Conservation (phyloP, 495 filamentous ascomycete species). For the Tuber umbilicatum region DNA sequence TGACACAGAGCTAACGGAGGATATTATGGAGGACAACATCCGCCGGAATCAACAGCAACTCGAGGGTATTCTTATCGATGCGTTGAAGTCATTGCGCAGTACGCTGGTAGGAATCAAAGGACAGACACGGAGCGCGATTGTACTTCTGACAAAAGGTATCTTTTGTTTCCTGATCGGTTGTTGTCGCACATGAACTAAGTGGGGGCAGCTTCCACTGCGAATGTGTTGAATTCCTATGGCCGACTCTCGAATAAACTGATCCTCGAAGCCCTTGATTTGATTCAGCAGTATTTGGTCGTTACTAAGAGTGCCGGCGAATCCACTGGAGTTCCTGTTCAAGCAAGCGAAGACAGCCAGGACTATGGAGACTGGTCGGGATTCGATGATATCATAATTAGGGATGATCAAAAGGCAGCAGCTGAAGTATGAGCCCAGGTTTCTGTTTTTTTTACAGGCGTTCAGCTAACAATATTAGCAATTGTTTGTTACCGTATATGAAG, state of each 20-base stretch:
- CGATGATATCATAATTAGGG: conserved; percentile 47
- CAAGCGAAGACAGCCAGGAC: conserved; percentile 63
- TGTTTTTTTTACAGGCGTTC: neutral
- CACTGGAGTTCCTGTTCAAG: conserved; percentile 10
- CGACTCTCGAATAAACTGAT: conserved; percentile 43
- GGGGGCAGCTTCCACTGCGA: conserved; percentile 35
- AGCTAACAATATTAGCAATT: conserved; percentile 43
- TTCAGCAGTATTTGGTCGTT: conserved; percentile 44
- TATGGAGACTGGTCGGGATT: conserved; percentile 63
- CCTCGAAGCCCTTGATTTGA: conserved; percentile 45
- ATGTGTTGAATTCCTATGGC: conserved; percentile 45
- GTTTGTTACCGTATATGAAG: conserved; percentile 48
- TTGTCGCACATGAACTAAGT: neutral
- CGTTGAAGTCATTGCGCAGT: conserved; percentile 49
- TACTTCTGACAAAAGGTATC: conserved; percentile 38
- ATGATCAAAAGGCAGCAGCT: conserved; percentile 39
- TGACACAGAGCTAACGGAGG: conserved; percentile 46
- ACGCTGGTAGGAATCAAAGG: conserved; percentile 44
- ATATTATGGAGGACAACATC: conserved; percentile 53
- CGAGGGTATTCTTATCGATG: conserved; percentile 54
- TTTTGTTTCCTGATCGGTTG: conserved; percentile 35
- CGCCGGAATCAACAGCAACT: conserved; percentile 57
- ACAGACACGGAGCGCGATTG: conserved; percentile 20
- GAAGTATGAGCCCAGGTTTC: conserved; percentile 18
- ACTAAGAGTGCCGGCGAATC: conserved; percentile 44